Conservation (phyloP, 2,329 filamentous ascomycete species). For the Epichloe aotearoae region DNA sequence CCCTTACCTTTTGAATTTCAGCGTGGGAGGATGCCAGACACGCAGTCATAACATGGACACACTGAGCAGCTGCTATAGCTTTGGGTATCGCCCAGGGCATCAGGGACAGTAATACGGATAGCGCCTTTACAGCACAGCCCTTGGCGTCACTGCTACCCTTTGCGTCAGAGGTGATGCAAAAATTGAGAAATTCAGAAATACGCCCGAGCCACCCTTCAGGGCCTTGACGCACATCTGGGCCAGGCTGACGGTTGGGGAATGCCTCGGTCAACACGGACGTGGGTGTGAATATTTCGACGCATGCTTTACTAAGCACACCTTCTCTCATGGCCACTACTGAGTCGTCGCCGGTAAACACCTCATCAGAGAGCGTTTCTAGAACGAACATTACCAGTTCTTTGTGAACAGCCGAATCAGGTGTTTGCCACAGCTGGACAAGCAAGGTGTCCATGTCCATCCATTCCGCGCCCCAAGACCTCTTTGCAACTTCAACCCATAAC, state of each 20-base stretch:
- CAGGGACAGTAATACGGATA: constrained; percentile 64
- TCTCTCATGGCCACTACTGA: constrained; percentile 71
- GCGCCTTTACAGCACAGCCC: constrained; percentile 58
- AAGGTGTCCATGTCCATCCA: constrained; percentile 92
- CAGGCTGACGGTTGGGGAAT: constrained; percentile 58
- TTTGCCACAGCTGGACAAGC: constrained; percentile 72
- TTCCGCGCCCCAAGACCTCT: constrained; percentile 80
- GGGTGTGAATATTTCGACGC: constrained; percentile 90
- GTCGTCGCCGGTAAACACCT: constrained; percentile 87
- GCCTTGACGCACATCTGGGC: constrained; percentile 58
- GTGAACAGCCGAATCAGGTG: constrained; percentile 45
- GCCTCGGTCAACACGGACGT: constrained; percentile 58
- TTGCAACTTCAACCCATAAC: constrained; percentile 89
- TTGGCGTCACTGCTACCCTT: constrained; percentile 54
- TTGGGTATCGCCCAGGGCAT: constrained; percentile 82
- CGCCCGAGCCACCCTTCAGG: constrained; percentile 79
- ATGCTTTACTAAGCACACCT: constrained; percentile 71
- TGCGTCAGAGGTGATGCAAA: constrained; percentile 55
- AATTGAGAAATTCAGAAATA: constrained; percentile 58
- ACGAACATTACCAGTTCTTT: constrained; percentile 83
- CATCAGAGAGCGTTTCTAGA: constrained; percentile 84
- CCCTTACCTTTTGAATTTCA: constrained; percentile 54
- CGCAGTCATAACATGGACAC: constrained; percentile 56
- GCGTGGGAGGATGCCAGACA: constrained; percentile 58
- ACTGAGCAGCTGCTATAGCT: constrained; percentile 59